These are phyloP conservation scores for Mucor circinelloides DNA, from an alignment of 371 early-diverging fungal species.

Conservation along the genomic window DNA sequence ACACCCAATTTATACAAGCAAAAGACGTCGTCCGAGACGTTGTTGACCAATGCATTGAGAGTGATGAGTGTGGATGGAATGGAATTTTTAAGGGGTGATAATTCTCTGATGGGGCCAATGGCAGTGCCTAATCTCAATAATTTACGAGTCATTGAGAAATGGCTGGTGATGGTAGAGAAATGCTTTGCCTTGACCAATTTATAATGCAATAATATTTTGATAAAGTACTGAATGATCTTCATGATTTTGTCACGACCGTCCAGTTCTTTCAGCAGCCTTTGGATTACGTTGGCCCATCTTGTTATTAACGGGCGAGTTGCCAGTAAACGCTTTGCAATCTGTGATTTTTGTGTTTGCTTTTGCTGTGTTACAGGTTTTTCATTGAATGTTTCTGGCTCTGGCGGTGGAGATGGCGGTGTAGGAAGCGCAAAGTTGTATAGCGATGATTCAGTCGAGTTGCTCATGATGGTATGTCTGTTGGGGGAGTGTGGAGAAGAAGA, in stretches of 20 bases:
- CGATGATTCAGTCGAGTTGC: neutral
- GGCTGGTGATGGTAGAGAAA: conserved; percentile 58
- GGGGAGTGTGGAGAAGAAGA: neutral
- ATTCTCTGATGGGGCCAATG: conserved; percentile 58
- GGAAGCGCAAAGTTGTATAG: neutral
- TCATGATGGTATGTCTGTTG: neutral
- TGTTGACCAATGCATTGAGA: conserved; percentile 51
- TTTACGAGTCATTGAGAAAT: conserved; percentile 77
- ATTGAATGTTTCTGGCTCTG: neutral
- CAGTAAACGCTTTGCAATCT: neutral
- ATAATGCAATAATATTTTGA: conserved; percentile 66
- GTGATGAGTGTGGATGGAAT: conserved; percentile 13
- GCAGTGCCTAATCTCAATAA: conserved; percentile 70
- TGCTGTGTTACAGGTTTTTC: conserved; percentile 4
- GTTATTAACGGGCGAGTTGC: neutral
- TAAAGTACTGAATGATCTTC: conserved; percentile 76
- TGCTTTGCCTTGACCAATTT: conserved; percentile 40
- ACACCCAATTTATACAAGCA: conserved; percentile 74
- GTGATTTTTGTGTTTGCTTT: neutral
- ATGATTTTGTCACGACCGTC: conserved; percentile 89
- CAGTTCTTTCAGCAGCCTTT: conserved; percentile 40
- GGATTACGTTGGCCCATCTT: conserved; percentile 8
- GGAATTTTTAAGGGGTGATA: conserved; percentile 25
- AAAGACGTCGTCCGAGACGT: conserved; percentile 75
- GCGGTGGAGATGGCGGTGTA: conserved; percentile 22